Evolutionary conservation across 176 grass and related monocot genomes (phyloP).

Genomic region (Elymus sibiricus): DNA sequence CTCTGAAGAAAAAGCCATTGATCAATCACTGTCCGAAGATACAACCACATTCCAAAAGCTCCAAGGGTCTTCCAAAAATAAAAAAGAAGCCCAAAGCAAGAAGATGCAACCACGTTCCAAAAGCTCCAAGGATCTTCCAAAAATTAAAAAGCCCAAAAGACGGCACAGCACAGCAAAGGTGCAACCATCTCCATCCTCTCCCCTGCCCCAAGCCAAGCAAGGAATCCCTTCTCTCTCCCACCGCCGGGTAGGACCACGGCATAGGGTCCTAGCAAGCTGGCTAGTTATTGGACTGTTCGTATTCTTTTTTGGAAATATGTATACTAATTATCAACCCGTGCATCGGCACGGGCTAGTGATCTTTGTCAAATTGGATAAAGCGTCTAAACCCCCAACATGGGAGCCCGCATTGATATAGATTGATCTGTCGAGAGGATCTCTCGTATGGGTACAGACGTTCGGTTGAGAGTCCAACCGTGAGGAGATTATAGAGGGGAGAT

Average conservation of each 20-base stretch:
- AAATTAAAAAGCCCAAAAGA: constrained; percentile 24
- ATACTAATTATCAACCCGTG: too few relatives aligned
- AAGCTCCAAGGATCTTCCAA: constrained; percentile 12
- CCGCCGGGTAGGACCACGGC: not conserved
- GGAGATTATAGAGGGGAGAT: too few relatives aligned
- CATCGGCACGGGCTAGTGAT: too few relatives aligned
- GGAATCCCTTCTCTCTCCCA: constrained; percentile 16
- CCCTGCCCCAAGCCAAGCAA: constrained; percentile 26
- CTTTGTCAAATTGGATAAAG: too few relatives aligned
- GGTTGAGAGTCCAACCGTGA: too few relatives aligned
- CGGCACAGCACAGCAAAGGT: constrained; percentile 10
- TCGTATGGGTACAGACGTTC: too few relatives aligned
- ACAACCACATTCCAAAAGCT: constrained; percentile 9
- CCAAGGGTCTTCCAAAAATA: not conserved
- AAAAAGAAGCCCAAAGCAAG: too few relatives aligned
- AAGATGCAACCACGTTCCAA: constrained; percentile 18
- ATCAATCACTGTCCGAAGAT: constrained; percentile 27
- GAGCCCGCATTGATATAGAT: too few relatives aligned
- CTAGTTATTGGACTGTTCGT: not conserved
- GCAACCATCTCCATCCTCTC: not conserved
- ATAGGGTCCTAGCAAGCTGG: not conserved
- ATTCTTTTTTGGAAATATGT: not conserved
- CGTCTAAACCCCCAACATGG: too few relatives aligned
- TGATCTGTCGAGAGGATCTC: too few relatives aligned
- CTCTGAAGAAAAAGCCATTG: constrained; percentile 7